phyloP scores from a whole-genome alignment of 306 rosid genomes.

The Dalbergia cochinchinensis region DNA sequence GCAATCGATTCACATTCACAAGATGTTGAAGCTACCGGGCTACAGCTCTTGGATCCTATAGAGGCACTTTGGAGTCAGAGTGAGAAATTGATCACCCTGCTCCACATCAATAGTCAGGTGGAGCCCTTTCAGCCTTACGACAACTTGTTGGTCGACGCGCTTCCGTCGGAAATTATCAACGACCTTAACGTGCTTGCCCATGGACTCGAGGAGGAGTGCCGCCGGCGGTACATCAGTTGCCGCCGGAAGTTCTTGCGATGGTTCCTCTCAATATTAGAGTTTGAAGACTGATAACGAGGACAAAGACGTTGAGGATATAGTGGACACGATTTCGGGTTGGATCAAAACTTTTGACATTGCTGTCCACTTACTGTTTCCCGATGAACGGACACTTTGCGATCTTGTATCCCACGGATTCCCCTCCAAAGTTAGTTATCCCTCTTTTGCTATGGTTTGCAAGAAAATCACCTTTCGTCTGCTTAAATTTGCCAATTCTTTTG shows the following conservation, averaged over 20 bases:
- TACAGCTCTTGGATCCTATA: not conserved
- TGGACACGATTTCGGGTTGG: constrained; percentile 54
- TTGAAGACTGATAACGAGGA: not conserved
- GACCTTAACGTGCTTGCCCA: constrained; percentile 66
- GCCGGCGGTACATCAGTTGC: constrained; percentile 60
- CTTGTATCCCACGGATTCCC: constrained; percentile 68
- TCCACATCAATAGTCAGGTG: not conserved
- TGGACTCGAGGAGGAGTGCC: constrained; percentile 70
- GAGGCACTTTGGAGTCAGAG: not conserved
- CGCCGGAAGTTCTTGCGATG: constrained; percentile 66
- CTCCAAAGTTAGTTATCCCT: constrained; percentile 58
- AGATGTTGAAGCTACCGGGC: not conserved
- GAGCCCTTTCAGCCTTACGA: constrained; percentile 12
- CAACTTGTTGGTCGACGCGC: constrained; percentile 66
- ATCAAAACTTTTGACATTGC: constrained; percentile 62
- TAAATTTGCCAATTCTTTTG: constrained; percentile 67
- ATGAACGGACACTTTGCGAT: constrained; percentile 69
- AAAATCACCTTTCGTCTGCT: constrained; percentile 66
- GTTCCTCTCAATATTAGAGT: not conserved
- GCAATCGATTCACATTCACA: too few species aligned
- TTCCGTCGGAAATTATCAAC: constrained; percentile 59
- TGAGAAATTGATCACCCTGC: not conserved
- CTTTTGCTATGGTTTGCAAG: constrained; percentile 76
- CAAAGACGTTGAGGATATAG: too few species aligned
- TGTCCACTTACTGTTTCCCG: constrained; percentile 61